phyloP scores from a whole-genome alignment of 768 basidiomycete species.

The Naganishia friedmannii region DNA sequence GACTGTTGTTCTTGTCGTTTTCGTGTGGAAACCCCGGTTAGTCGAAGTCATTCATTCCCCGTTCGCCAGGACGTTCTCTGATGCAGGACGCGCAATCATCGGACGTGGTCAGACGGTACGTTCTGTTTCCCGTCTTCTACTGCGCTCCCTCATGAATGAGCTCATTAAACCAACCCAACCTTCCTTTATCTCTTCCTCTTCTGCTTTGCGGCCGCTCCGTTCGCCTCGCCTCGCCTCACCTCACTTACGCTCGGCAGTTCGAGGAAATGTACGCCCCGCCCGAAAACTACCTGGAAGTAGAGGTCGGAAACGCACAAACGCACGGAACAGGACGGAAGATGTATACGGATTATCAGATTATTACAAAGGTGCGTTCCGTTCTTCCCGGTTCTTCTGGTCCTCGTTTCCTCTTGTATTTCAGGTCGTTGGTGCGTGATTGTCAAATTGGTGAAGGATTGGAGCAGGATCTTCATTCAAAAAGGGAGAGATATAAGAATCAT shows the following conservation, averaged over 20 bases:
- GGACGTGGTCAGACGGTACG: constrained; percentile 47
- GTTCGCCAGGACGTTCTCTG: constrained; percentile 49
- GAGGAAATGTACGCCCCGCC: constrained; percentile 99
- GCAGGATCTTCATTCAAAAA: no score
- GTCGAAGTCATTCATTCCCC: constrained; percentile 51
- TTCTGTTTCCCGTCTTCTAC: no score
- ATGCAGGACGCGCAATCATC: constrained; percentile 47
- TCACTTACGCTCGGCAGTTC: constrained; percentile 49
- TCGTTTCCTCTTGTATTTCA: no score
- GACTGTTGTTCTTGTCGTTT: no score
- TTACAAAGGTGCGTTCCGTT: constrained; percentile 72
- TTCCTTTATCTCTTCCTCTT: not conserved
- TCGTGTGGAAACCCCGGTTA: no score
- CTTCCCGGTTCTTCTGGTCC: no score
- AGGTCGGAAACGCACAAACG: constrained; percentile 93
- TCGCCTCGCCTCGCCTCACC: no score
- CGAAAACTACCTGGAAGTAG: constrained; percentile 95
- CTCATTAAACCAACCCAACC: no score
- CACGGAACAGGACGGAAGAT: constrained; percentile 96
- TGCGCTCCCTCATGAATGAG: no score
- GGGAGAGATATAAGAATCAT: no score
- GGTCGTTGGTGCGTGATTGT: no score
- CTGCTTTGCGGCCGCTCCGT: not conserved
- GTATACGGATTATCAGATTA: constrained; percentile 99
- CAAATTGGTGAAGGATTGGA: no score